Evolutionary conservation across 495 filamentous ascomycete species (phyloP).

Genomic region (Trichoderma gamsii): DNA sequence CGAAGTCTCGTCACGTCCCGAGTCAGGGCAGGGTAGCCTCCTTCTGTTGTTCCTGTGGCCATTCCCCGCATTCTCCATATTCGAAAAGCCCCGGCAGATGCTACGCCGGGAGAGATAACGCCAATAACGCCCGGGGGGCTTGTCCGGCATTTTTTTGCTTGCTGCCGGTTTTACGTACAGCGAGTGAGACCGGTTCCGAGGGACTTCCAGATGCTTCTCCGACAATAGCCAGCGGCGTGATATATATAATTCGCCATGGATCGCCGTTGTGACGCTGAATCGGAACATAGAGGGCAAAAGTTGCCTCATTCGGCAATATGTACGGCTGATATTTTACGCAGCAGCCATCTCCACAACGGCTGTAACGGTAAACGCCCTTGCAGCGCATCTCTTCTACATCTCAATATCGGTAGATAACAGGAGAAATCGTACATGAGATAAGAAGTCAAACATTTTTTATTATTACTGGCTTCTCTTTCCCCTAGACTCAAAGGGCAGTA

Average conservation of each 20-base stretch:
- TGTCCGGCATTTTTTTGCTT: not conserved
- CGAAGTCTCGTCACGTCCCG: not conserved
- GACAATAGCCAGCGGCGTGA: not conserved
- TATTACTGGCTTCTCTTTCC: slow-evolving; percentile 19
- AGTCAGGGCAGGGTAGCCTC: not conserved
- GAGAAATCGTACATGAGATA: no score
- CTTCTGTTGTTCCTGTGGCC: not conserved
- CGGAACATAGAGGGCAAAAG: not conserved
- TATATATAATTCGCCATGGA: not conserved
- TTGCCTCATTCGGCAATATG: not conserved
- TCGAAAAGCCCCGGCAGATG: not conserved
- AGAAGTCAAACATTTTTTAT: not conserved
- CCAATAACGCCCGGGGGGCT: no score
- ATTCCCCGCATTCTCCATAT: not conserved
- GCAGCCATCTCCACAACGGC: no score
- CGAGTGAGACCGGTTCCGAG: not conserved
- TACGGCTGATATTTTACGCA: no score
- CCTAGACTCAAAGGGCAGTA: slow-evolving; percentile 34
- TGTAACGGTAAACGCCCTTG: no score
- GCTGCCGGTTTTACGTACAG: not conserved
- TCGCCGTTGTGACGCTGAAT: not conserved
- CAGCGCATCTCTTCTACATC: no score
- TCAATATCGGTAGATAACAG: no score
- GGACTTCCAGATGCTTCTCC: not conserved
- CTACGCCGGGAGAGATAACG: not conserved